Evolutionary conservation across 2,329 filamentous ascomycete species (phyloP).

Genomic region (Chaetomiaceae sp.): DNA sequence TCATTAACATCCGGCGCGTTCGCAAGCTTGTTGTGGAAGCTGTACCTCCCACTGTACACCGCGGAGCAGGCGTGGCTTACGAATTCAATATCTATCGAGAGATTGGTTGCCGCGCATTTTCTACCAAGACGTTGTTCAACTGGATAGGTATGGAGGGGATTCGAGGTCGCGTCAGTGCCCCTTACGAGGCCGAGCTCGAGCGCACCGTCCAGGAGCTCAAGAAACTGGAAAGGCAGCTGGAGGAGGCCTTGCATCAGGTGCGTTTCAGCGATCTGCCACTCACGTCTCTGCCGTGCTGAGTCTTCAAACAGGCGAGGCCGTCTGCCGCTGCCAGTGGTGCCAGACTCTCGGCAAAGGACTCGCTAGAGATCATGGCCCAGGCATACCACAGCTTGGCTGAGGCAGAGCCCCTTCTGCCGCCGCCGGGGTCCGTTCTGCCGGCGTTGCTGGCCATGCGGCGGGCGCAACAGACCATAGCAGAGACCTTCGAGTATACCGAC

Average conservation of each 20-base stretch:
- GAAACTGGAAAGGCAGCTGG: constrained; percentile 45
- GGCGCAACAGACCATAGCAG: constrained; percentile 56
- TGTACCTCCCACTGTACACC: too few species aligned
- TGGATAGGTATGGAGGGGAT: constrained; percentile 31
- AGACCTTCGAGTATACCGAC: constrained; percentile 55
- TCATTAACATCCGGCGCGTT: too few species aligned
- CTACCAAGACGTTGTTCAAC: neutral
- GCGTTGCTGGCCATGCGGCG: constrained; percentile 65
- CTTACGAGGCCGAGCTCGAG: constrained; percentile 53
- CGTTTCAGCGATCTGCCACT: constrained; percentile 8
- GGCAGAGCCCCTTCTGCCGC: constrained; percentile 59
- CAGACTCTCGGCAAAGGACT: constrained; percentile 26
- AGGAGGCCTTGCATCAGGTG: constrained; percentile 24
- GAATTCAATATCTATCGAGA: too few species aligned
- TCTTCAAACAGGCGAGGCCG: constrained; percentile 12
- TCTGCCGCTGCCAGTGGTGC: constrained; percentile 11
- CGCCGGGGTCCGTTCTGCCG: constrained; percentile 61
- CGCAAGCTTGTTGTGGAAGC: too few species aligned
- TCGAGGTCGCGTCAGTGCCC: constrained; percentile 29
- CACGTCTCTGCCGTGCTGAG: neutral
- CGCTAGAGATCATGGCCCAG: constrained; percentile 48
- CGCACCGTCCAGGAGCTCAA: constrained; percentile 63
- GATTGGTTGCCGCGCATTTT: too few species aligned
- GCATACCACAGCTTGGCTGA: constrained; percentile 61
- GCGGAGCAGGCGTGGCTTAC: too few species aligned